Evolutionary conservation across 257 asterid genomes (phyloP).

Genomic region (Solanum appendiculatum): DNA sequence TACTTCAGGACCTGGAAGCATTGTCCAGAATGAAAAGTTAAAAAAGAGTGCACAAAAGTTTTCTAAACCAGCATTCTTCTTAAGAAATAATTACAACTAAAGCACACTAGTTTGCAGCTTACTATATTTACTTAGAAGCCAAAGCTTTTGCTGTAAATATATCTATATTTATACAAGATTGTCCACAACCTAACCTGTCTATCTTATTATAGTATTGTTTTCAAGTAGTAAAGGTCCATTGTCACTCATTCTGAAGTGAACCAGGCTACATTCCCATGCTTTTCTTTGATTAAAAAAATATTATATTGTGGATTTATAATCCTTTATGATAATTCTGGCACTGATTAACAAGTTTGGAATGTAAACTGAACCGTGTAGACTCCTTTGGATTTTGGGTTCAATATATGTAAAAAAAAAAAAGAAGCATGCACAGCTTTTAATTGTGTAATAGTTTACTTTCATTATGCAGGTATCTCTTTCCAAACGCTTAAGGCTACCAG

Average conservation of each 20-base stretch:
- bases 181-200: background rate
- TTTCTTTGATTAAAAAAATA: background rate
- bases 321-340: background rate
- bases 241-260: background rate
- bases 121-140: background rate
- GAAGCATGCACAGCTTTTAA: background rate
- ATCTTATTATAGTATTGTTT: background rate
- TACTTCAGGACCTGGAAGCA: background rate
- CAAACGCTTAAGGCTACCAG: conserved; percentile 72
- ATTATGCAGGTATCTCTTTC: conserved; percentile 64
- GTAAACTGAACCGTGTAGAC: background rate
- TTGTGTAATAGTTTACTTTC: background rate
- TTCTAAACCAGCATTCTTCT: background rate
- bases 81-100: background rate
- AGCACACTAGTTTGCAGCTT: background rate
- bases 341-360: background rate
- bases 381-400: background rate
- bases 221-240: background rate
- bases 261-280: background rate
- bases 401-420: background rate
- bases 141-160: background rate
- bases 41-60: background rate
- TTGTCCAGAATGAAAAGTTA: background rate
- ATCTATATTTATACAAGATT: background rate
- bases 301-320: background rate